Percentiles rank a stretch among this genome's conserved stretches.
These are phyloP conservation scores for Phytophthora quininea DNA, from an alignment of 352 stramenopile genomes.

Conservation along the genomic window DNA sequence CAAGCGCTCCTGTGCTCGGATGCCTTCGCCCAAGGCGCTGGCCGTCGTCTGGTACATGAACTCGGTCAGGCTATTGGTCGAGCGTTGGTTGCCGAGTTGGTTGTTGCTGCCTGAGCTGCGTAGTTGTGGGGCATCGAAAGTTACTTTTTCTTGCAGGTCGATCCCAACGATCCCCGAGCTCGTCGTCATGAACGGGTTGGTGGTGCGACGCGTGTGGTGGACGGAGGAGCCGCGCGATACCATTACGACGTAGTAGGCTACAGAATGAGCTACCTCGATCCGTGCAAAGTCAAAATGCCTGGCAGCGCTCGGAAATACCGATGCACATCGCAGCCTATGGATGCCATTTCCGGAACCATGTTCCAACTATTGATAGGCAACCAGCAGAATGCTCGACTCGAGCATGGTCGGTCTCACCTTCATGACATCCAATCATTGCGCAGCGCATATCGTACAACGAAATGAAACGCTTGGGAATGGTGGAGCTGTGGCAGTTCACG, in stretches of 20 bases:
- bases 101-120: slow-evolving; percentile 41
- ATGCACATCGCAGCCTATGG: background rate
- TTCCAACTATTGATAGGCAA: slow-evolving; percentile 25
- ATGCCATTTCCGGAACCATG: slow-evolving; percentile 12
- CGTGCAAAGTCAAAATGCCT: slow-evolving; percentile 12
- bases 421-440: slow-evolving; percentile 4
- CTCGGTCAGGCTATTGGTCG: slow-evolving; percentile 47
- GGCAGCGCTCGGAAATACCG: slow-evolving; percentile 16
- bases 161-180: slow-evolving; percentile 85
- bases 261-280: background rate
- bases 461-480: slow-evolving; percentile 24
- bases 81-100: slow-evolving; percentile 23
- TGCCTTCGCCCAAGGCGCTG: slow-evolving; percentile 53
- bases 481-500: slow-evolving; percentile 41
- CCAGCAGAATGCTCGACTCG: too few species aligned
- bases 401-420: background rate
- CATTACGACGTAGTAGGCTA: slow-evolving; percentile 20
- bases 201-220: slow-evolving; percentile 69
- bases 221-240: slow-evolving; percentile 77
- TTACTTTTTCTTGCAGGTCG: slow-evolving; percentile 69
- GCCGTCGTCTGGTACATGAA: slow-evolving; percentile 87
- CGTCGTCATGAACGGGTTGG: slow-evolving; percentile 88
- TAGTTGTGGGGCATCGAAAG: slow-evolving; percentile 65
- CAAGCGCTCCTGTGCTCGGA: slow-evolving; percentile 46
- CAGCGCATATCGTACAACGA: background rate